Conservation (phyloP, 441 rosid species). For the Erysimum pusillum region DNA sequence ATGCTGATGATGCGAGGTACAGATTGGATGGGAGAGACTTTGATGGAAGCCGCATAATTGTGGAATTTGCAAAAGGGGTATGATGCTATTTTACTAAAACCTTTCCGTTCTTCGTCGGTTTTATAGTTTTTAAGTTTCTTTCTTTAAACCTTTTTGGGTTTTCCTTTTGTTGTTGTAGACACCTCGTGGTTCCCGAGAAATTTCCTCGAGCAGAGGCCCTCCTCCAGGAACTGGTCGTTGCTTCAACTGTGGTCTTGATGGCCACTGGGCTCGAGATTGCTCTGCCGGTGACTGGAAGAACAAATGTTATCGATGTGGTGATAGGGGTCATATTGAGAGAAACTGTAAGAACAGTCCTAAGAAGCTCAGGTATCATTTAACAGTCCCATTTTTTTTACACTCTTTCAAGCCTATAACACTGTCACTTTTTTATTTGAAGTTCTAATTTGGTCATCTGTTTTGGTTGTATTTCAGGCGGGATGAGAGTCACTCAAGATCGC, state of each 20-base stretch:
- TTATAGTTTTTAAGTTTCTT: not conserved
- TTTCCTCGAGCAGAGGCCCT: constrained; percentile 73
- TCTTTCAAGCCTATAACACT: not conserved
- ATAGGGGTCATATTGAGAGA: constrained; percentile 79
- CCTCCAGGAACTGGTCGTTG: constrained; percentile 90
- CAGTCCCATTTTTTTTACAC: not conserved
- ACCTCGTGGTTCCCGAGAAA: constrained; percentile 66
- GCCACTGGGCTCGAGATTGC: constrained; percentile 93
- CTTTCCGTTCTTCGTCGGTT: not conserved
- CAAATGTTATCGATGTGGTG: constrained; percentile 83
- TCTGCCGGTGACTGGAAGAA: constrained; percentile 89
- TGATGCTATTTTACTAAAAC: not conserved
- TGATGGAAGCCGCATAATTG: constrained; percentile 82
- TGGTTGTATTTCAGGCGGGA: constrained; percentile 45
- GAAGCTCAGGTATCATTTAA: constrained; percentile 59
- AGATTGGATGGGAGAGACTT: constrained; percentile 69
- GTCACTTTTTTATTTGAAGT: not conserved
- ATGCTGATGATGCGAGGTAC: constrained; percentile 62
- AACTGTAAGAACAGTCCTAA: constrained; percentile 82
- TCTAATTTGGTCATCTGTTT: not conserved
- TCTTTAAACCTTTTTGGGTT: not conserved
- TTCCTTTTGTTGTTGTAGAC: constrained; percentile 5
- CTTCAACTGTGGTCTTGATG: constrained; percentile 90
- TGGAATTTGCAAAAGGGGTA: constrained; percentile 52
- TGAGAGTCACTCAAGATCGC: constrained; percentile 68